Base-by-base conservation (phyloP, 208 protist genomes). In the Trypanosomatidae sp. region DNA sequence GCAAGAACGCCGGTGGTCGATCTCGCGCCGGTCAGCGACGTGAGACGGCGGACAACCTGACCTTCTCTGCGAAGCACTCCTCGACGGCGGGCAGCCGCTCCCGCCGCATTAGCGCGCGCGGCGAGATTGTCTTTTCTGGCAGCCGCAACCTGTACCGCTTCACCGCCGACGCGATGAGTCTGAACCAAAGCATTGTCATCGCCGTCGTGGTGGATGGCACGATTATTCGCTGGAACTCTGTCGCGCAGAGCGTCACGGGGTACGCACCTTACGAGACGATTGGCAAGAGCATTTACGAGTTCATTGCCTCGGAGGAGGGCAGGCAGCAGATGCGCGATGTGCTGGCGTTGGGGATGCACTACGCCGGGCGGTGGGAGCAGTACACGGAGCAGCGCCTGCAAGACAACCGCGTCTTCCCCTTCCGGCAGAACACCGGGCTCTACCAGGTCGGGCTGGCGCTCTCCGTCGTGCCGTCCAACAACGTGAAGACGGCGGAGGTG, bases 181-280 rank as follows among this genome's bases (percentile, higher is more conserved):
- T 81, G 17, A 85, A 73, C 56, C 78, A 86, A 56, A 90, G 41
- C 41, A 88, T 95, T 46, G 53, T 93, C 13, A 90, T 97, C 55
- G 85, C 81, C 49, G 84, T 95, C 43, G 80, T 97, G 15, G 80
- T 80, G 36, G 90, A 97, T 71, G 92, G 92, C 70, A 93, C 89
- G n/a, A 89, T 97, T 56, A 92, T 95, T 62, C 92, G 89, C 5
- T 97, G 92, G 90, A 97, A 94, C 80, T 58, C 66, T 36, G 76
- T 76, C 25, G 89, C 85, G 17, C 80, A 90, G 62, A 74, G 72
- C 13, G 82, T 88, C 22, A 94, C 87, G 12, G 90, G 90, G 30
- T 93, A 84, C 70, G 71, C 74, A 0, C 77, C 81, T 1, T 85
- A 82, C n/a, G 77, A 94, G 68, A 83, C 85, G 5, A 77, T 97